Evolutionary conservation across 1,139 yeast genomes (phyloP), one percentile per base, ranked within the genome.

Genomic region (Maudiozyma humilis): DNA sequence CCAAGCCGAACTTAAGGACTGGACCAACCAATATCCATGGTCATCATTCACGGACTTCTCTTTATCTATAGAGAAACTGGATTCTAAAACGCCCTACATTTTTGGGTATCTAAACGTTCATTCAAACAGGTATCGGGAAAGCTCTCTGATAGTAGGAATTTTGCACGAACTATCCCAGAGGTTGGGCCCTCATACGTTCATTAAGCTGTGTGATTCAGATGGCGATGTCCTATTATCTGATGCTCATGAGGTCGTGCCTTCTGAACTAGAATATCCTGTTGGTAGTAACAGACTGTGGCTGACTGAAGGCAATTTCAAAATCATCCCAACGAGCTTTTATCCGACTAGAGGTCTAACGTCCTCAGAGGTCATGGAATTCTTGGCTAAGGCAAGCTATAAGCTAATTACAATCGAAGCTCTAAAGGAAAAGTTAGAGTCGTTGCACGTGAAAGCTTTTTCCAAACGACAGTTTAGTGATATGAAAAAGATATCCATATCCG

Each of bases 211-310:
- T 50, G 84, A 79, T 54, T 70, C 73, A 1, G 81, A 75, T 41
- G 76, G 78, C 2, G 87, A 81, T 48, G 72, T 76, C 40, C 44
- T 80, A 3, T 56, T 80, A 42, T 70, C 75, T 10, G 78, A 75
- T 46, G 68, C 73, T 2, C 66, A 72, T 32, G 72, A 73, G 12
- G 45, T 53, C 2, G 56, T 74, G 15, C 73, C 71, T 1, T 56
- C 55, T 29, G 61, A 60, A 3, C 63, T 57, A 38, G 56, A 59
- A 38, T 55, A 48, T 41, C 64, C 64, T 3, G 39, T 47, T 10
- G 55, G 55, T 1, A 57, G 59, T 51, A 58, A 57, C 48, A 51
- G 65, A 48, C 34, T 57, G 38, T 51, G 65, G 65, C 16, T 60
- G 2, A 54, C 54, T 38, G 54, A 54, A 32, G 65, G 64, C 2